phyloP scores from a whole-genome alignment of 441 rosid genomes.

The Cnidoscolus chayamansa region DNA sequence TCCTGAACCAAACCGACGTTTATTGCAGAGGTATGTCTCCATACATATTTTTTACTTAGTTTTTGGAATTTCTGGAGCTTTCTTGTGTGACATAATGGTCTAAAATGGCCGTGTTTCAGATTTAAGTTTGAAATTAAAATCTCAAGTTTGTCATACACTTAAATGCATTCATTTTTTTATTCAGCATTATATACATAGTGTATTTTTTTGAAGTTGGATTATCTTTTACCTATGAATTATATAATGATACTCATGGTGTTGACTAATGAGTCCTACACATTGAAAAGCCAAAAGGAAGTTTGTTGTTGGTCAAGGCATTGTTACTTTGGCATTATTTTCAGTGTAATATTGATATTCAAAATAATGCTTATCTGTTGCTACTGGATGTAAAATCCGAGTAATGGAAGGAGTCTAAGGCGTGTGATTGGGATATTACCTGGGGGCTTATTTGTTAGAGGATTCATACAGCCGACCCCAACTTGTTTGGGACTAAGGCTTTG shows the following conservation, averaged over 20 bases:
- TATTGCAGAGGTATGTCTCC: constrained; percentile 67
- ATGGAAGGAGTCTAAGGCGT: too few species aligned
- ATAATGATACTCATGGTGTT: background rate
- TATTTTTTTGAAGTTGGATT: background rate
- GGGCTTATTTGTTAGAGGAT: too few species aligned
- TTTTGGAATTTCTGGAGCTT: constrained; percentile 9
- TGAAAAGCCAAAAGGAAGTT: background rate
- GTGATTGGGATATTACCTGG: too few species aligned
- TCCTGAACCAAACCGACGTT: constrained; percentile 95
- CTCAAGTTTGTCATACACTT: background rate
- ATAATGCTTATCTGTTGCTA: background rate
- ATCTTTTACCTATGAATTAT: background rate
- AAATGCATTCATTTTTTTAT: background rate
- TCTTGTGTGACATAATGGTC: background rate
- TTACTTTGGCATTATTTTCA: background rate
- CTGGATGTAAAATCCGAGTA: too few species aligned
- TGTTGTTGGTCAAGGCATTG: background rate
- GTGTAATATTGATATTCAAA: too few species aligned
- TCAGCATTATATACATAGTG: background rate
- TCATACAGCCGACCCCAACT: too few species aligned
- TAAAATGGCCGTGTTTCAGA: background rate
- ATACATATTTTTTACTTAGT: constrained; percentile 4
- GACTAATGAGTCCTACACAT: background rate
- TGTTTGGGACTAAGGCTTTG: too few species aligned
- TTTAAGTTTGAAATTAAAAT: constrained; percentile 2